These are phyloP conservation scores for Nakaseomyces kungkrabaensis DNA, from an alignment of 1,139 yeast genomes.

Conservation along the genomic window DNA sequence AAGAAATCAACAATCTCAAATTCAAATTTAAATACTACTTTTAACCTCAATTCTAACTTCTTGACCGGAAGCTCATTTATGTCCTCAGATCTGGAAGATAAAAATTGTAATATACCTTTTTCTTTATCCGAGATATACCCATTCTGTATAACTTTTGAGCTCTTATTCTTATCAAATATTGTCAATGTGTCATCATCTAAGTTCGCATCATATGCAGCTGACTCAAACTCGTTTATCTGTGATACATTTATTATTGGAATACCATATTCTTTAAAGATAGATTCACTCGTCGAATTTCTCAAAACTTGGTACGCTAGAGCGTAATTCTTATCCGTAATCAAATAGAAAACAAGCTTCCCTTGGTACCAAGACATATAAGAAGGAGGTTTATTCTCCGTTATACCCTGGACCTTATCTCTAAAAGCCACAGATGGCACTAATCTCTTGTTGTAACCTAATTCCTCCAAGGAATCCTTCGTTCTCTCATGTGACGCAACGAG, in stretches of 20 bases:
- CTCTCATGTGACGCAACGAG: constrained; percentile 35
- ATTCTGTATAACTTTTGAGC: constrained; percentile 37
- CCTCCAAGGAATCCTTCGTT: constrained; percentile 31
- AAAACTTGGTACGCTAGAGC: constrained; percentile 25
- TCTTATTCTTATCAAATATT: constrained; percentile 31
- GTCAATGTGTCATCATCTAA: constrained; percentile 34
- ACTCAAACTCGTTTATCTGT: constrained; percentile 11
- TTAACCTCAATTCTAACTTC: constrained; percentile 33
- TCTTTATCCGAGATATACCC: constrained; percentile 35
- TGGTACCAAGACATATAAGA: constrained; percentile 11
- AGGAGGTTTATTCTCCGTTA: constrained; percentile 12
- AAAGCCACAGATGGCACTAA: constrained; percentile 18
- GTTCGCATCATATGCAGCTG: constrained; percentile 20
- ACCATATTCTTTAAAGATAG: constrained; percentile 25
- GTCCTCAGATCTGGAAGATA: constrained; percentile 13
- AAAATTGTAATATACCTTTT: constrained; percentile 26
- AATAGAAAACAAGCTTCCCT: constrained; percentile 22
- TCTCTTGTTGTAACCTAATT: constrained; percentile 32
- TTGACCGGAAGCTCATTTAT: constrained; percentile 29
- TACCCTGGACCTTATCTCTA: constrained; percentile 15
- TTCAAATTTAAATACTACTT: constrained; percentile 38
- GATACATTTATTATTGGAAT: constrained; percentile 15
- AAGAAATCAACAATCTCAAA: constrained; percentile 33
- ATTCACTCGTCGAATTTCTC: constrained; percentile 15
- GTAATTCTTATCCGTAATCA: constrained; percentile 22